Conservation (phyloP, 257 asterid genomes). For the Fraxinus cuspidata region DNA sequence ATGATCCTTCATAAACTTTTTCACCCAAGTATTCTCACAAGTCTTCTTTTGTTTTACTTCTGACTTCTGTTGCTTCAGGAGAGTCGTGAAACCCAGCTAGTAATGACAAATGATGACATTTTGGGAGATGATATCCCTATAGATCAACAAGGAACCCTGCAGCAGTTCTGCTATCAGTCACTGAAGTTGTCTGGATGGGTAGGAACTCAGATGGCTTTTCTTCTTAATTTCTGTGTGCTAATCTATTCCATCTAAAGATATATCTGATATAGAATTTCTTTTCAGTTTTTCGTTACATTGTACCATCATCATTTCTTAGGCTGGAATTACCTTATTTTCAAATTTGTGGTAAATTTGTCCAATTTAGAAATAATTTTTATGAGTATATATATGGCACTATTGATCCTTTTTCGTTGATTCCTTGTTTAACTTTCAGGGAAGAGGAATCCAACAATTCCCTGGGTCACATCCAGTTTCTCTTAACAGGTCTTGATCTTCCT, state of each 20-base stretch:
- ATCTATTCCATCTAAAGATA: not conserved
- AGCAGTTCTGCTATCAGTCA: conserved; percentile 77
- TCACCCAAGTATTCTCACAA: not conserved
- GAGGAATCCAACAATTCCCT: conserved; percentile 75
- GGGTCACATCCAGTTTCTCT: conserved; percentile 99
- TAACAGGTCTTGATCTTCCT: conserved; percentile 57
- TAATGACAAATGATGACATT: conserved; percentile 80
- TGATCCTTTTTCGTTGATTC: conserved; percentile 23
- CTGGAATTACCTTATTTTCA: conserved; percentile 16
- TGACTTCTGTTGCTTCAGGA: conserved; percentile 54
- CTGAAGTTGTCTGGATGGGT: conserved; percentile 80
- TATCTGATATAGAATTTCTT: not conserved
- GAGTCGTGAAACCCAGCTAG: conserved; percentile 53
- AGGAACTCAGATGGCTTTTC: conserved; percentile 14
- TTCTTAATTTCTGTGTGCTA: not conserved
- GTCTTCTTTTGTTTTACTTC: not conserved
- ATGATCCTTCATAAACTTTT: not conserved
- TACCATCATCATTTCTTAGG: not conserved
- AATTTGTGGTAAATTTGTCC: not conserved
- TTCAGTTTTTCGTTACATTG: not conserved
- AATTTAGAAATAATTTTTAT: not conserved
- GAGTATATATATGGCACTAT: not conserved
- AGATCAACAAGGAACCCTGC: conserved; percentile 70
- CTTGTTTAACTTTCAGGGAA: conserved; percentile 48
- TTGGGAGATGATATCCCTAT: conserved; percentile 83